Evolutionary conservation across 2,329 filamentous ascomycete species (phyloP), one percentile per base, ranked within the genome.

Genomic region (Pyrenophora seminiperda): DNA sequence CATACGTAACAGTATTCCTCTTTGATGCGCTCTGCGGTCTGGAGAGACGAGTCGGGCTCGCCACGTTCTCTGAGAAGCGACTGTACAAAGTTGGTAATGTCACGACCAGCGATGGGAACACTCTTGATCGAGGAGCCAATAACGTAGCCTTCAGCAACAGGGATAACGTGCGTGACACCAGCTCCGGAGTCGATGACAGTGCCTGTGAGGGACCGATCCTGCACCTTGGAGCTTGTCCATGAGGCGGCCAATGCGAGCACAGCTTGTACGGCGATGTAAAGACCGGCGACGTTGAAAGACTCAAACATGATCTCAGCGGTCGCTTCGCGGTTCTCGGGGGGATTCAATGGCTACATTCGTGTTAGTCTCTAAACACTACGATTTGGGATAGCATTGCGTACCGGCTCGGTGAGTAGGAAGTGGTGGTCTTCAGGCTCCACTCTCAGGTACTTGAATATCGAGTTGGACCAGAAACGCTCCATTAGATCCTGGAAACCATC

Each of bases 241-340:
- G 94, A 97, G 15, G 95, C 94, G 36, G 94, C 94, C 37, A 99
- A 84, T 13, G 95, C 94, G 47, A 99, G 87, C 17, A 99, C 94
- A 24, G 94, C 94, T 77, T 99, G 94, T 11, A 99, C 94, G 38
- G 94, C 94, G 73, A 99, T 99, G 77, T 99, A 99, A 60, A 99
- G 87, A 77, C 94, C 94, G 50, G 94, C 93, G 75, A 94, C 97
- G 79, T 99, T 99, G 82, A 99, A 99, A 3, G 94, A 97, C 74
- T 99, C 94, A 79, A 99, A 99, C 85, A 99, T 97, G 77, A 99
- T 99, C 75, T 99, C 94, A 75, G 94, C 94, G 19, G 94, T 97
- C 74, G 96, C 97, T 77, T 99, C 94, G 71, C 94, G 91, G 77
- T 99, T 97, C 79, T 99, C 94, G 20, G 94, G 94, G 29, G 94